These are phyloP conservation scores for Lycium barbarum DNA, from an alignment of 257 asterid genomes.

Conservation along the genomic window DNA sequence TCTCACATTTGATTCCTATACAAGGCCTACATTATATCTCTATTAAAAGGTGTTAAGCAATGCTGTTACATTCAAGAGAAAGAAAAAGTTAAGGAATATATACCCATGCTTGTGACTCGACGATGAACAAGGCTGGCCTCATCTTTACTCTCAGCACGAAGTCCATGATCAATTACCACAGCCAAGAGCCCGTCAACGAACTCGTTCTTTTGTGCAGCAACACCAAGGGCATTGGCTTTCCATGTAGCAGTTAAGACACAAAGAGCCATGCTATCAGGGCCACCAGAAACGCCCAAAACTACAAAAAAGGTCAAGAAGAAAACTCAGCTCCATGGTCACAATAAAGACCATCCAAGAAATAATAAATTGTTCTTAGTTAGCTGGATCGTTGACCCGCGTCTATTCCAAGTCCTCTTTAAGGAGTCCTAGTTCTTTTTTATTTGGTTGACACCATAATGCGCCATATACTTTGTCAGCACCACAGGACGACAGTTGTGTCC, in stretches of 20 bases:
- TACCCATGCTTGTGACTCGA: conserved; percentile 85
- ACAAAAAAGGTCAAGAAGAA: conserved; percentile 32
- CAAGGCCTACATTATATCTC: conserved; percentile 54
- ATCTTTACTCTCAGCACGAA: conserved; percentile 79
- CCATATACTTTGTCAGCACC: neutral
- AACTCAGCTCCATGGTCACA: neutral
- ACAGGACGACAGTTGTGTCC: neutral
- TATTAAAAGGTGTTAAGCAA: conserved; percentile 40
- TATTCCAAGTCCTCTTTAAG: neutral
- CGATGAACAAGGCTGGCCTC: conserved; percentile 67
- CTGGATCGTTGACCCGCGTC: neutral
- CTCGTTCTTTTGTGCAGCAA: conserved; percentile 46
- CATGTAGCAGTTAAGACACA: conserved; percentile 79
- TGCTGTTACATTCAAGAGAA: conserved; percentile 33
- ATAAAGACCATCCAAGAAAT: neutral
- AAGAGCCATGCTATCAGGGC: conserved; percentile 94
- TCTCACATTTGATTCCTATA: conserved; percentile 88
- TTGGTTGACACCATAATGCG: neutral
- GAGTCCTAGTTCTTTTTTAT: neutral
- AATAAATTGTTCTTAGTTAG: neutral
- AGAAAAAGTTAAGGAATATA: conserved; percentile 34
- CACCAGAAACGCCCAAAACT: conserved; percentile 97
- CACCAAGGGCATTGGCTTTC: conserved; percentile 57
- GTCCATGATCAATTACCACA: conserved; percentile 86
- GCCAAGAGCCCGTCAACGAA: conserved; percentile 73